Evolutionary conservation across 148 eudicot species (phyloP).

Genomic region (Chenopodium berlandieri): DNA sequence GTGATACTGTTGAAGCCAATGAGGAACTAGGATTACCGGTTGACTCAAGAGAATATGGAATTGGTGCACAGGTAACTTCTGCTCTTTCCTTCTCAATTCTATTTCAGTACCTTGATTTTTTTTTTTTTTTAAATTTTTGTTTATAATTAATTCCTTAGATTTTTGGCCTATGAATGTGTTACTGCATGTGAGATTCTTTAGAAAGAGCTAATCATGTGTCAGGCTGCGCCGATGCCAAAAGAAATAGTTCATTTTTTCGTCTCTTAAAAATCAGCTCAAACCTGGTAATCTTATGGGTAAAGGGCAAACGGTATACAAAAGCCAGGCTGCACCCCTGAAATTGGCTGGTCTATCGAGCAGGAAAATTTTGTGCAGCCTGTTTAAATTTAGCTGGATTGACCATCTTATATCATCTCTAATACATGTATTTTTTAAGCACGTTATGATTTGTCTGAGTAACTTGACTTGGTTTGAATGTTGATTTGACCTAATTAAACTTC

Average conservation of each 20-base stretch:
- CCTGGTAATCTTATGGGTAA: too few species aligned
- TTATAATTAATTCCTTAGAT: not conserved
- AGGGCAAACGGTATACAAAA: too few species aligned
- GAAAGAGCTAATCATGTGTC: not conserved
- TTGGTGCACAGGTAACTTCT: slow-evolving; percentile 46
- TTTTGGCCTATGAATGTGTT: not conserved
- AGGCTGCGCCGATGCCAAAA: not conserved
- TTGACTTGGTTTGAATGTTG: not conserved
- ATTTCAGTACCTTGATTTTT: not conserved
- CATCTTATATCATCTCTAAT: not conserved
- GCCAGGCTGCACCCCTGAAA: not conserved
- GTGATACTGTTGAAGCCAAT: slow-evolving; percentile 52
- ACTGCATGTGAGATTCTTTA: not conserved
- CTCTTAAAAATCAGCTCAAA: not conserved
- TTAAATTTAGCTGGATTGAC: not conserved
- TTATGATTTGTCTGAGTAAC: not conserved
- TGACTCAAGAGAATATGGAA: slow-evolving; percentile 49
- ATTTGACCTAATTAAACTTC: not conserved
- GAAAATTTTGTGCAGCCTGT: not conserved
- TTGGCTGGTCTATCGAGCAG: not conserved
- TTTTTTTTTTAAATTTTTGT: too few species aligned
- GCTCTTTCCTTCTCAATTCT: not conserved
- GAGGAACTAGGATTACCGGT: slow-evolving; percentile 47
- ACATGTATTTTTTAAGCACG: not conserved
- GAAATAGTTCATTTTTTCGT: not conserved